Evolutionary conservation across 176 grass and related monocot species (phyloP).

Genomic region (Thalia dealbata): DNA sequence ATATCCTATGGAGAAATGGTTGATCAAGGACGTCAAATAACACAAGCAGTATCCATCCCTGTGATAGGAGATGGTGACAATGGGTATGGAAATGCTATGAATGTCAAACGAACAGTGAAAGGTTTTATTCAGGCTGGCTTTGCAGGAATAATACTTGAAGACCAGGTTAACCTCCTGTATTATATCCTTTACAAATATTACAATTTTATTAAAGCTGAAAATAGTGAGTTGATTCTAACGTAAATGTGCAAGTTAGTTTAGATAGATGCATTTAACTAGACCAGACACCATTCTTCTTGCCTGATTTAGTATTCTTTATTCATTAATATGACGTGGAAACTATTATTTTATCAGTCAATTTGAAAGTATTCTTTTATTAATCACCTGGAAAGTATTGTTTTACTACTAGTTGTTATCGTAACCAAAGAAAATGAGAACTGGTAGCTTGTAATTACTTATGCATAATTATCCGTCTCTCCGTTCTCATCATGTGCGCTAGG

Average conservation of each 20-base stretch:
- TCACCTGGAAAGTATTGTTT: neutral
- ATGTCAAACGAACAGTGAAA: constrained; percentile 89
- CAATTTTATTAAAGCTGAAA: neutral
- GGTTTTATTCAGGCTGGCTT: constrained; percentile 98
- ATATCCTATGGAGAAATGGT: constrained; percentile 94
- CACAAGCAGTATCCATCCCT: constrained; percentile 63
- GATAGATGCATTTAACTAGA: neutral
- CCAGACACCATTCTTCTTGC: neutral
- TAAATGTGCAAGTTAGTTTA: neutral
- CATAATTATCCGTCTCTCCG: constrained; percentile 6
- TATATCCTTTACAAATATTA: neutral
- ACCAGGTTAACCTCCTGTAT: constrained; percentile 45
- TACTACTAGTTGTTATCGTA: neutral
- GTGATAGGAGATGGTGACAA: constrained; percentile 97
- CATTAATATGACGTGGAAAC: neutral
- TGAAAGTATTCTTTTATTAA: too few species aligned
- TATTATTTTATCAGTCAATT: too few species aligned
- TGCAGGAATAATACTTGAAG: constrained; percentile 91
- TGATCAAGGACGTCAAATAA: constrained; percentile 71
- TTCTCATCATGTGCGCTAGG: constrained; percentile 47
- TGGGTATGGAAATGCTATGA: constrained; percentile 86
- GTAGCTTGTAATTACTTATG: constrained; percentile 2
- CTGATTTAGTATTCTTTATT: neutral
- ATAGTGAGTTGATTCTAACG: neutral
- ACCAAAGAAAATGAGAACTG: neutral